phyloP scores from a whole-genome alignment of 2,329 filamentous ascomycete species.

The Eutypa lata region DNA sequence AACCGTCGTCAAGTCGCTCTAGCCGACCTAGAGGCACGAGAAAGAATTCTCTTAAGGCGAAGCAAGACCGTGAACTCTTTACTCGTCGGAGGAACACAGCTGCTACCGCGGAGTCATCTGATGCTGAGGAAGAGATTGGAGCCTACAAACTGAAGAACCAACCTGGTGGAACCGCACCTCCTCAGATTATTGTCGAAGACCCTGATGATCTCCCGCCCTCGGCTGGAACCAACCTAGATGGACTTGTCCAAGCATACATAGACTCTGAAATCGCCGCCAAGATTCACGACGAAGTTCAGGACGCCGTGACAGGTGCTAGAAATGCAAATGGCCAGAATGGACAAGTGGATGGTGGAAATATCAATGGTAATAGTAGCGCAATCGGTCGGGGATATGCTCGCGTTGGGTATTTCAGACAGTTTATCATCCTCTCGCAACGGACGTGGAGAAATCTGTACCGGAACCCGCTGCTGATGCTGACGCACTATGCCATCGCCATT shows the following conservation, averaged over 20 bases:
- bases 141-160: conserved; percentile 51
- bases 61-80: conserved; percentile 87
- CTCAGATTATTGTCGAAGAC: conserved; percentile 66
- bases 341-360: conserved; percentile 36
- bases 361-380: conserved; percentile 51
- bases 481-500: conserved; percentile 96
- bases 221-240: conserved; percentile 76
- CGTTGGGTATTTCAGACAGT: conserved; percentile 76
- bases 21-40: conserved; percentile 67
- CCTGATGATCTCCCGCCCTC: conserved; percentile 58
- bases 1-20: conserved; percentile 59
- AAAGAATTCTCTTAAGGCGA: conserved; percentile 75
- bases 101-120: conserved; percentile 61
- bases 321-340: conserved; percentile 65
- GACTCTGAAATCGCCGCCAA: conserved; percentile 72
- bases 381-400: conserved; percentile 80
- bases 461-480: conserved; percentile 97
- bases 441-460: conserved; percentile 98
- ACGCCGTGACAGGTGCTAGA: conserved; percentile 62
- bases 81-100: conserved; percentile 71
- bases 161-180: conserved; percentile 40
- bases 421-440: conserved; percentile 80
- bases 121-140: conserved; percentile 50
- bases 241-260: conserved; percentile 72
- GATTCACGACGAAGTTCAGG: conserved; percentile 75